Conservation (phyloP, 2,329 filamentous ascomycete species). For the Ilyonectria mors-panacis region DNA sequence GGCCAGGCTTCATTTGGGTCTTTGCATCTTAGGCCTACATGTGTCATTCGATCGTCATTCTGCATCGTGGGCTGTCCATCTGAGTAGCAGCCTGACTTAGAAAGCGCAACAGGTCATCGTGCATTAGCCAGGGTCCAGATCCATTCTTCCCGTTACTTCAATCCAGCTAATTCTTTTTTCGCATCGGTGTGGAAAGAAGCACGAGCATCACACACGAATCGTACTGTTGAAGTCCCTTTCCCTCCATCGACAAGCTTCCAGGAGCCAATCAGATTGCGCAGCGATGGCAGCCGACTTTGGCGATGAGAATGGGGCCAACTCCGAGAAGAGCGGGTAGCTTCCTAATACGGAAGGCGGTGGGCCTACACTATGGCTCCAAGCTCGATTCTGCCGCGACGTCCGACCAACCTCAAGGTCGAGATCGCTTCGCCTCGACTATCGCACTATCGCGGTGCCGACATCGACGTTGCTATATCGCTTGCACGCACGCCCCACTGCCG, state of each 20-base stretch:
- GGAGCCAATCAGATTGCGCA: constrained; percentile 38
- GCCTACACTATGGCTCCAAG: constrained; percentile 11
- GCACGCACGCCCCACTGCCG: constrained; percentile 24
- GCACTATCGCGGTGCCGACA: constrained; percentile 27
- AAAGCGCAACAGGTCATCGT: neutral
- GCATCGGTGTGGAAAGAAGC: neutral
- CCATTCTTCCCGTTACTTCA: too few relatives aligned
- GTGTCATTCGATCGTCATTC: constrained; percentile 1
- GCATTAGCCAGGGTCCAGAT: neutral
- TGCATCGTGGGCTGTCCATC: neutral
- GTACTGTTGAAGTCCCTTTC: neutral
- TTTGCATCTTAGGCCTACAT: neutral
- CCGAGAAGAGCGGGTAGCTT: neutral
- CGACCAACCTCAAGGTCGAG: constrained; percentile 32
- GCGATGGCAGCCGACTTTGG: constrained; percentile 14
- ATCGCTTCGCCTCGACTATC: constrained; percentile 27
- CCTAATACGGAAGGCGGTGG: constrained; percentile 48
- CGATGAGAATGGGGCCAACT: constrained; percentile 7
- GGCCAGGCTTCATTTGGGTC: neutral
- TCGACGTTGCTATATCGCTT: constrained; percentile 20
- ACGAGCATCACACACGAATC: neutral
- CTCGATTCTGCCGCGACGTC: constrained; percentile 47
- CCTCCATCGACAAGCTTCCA: neutral
- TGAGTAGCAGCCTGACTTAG: neutral
- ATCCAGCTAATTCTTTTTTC: neutral